These are phyloP conservation scores for Chrysoporthe cubensis DNA, from an alignment of 2,329 filamentous ascomycete species.

Conservation along the genomic window DNA sequence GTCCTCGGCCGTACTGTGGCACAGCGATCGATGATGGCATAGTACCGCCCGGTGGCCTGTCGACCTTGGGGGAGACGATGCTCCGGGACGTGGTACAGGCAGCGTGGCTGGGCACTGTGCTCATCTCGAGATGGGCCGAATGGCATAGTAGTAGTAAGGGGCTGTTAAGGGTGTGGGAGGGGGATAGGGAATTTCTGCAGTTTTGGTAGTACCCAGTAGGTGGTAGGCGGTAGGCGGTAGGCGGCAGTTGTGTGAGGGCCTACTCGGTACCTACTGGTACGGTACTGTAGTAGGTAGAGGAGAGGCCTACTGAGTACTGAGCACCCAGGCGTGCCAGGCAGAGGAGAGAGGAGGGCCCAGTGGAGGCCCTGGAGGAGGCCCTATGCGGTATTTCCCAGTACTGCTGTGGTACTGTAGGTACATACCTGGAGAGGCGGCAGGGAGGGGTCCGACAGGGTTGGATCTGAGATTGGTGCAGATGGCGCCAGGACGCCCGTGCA, in stretches of 20 bases:
- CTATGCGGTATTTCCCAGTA: not conserved
- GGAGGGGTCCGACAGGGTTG: no score
- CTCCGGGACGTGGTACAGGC: not conserved
- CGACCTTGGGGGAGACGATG: not conserved
- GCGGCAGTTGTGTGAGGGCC: not conserved
- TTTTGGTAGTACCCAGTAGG: no score
- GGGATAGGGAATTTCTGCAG: no score
- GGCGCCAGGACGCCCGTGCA: slow-evolving; percentile 1
- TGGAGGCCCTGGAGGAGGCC: not conserved
- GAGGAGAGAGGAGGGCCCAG: not conserved
- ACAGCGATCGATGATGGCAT: not conserved
- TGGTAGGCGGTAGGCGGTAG: no score
- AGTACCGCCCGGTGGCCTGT: not conserved
- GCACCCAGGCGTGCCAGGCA: not conserved
- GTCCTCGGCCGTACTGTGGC: not conserved
- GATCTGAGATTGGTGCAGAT: not conserved
- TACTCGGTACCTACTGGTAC: not conserved
- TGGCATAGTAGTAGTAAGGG: not conserved
- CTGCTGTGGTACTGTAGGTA: not conserved
- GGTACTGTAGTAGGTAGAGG: not conserved
- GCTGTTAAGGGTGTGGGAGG: not conserved
- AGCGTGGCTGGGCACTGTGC: not conserved
- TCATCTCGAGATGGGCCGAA: slow-evolving; percentile 7
- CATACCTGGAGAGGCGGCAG: no score
- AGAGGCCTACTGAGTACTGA: no score